These are phyloP conservation scores for Kondoa malvinella DNA, from an alignment of 768 basidiomycete genomes.

Conservation along the genomic window DNA sequence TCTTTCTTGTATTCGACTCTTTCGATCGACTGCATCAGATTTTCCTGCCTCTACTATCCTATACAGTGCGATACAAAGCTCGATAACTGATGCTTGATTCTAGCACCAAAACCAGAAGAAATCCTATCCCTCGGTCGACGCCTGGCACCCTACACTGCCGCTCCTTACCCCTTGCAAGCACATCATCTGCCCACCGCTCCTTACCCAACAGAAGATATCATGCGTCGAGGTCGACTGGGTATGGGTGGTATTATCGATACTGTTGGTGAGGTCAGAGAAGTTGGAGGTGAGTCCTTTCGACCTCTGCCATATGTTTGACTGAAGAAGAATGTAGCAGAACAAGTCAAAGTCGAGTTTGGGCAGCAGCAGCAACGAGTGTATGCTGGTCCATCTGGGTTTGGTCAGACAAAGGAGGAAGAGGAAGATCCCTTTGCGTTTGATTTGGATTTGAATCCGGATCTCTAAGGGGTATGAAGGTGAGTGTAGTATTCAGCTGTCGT, in stretches of 20 bases:
- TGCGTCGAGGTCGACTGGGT: background rate
- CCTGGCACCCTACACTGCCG: constrained; percentile 6
- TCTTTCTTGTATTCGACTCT: no score
- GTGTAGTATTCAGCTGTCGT: background rate
- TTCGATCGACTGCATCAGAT: background rate
- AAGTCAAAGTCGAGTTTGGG: background rate
- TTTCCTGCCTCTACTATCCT: background rate
- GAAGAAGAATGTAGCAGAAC: no score
- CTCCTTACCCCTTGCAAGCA: background rate
- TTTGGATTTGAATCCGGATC: constrained; percentile 5
- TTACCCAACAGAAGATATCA: constrained; percentile 6
- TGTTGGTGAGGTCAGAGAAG: no score
- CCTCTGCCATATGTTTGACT: no score
- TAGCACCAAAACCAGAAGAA: background rate
- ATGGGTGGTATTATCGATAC: background rate
- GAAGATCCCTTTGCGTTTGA: constrained; percentile 1
- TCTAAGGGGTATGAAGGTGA: no score
- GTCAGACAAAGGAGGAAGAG: background rate
- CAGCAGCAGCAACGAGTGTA: background rate
- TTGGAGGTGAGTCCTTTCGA: no score
- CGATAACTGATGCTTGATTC: background rate
- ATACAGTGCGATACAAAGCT: background rate
- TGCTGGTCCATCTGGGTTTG: background rate
- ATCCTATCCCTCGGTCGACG: background rate
- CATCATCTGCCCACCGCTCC: background rate